Percentiles rank a stretch among this genome's conserved stretches.
These are phyloP conservation scores for Rutstroemia sydowiana DNA, from an alignment of 2,329 filamentous ascomycete genomes.

Conservation along the genomic window DNA sequence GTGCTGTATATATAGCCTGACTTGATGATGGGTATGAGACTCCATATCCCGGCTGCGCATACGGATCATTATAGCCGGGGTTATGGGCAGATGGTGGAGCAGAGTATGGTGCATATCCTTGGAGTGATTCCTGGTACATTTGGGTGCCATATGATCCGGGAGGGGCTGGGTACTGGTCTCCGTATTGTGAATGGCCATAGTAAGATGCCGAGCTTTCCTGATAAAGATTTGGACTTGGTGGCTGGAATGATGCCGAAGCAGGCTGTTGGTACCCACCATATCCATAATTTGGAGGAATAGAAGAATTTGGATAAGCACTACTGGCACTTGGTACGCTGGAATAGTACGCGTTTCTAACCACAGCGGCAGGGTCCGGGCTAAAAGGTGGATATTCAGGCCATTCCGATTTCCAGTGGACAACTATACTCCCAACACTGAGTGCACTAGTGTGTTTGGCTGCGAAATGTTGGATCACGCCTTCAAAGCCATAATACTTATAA, in stretches of 20 bases:
- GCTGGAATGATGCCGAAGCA: conserved; percentile 16
- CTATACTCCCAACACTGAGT: conserved; percentile 63
- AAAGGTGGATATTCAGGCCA: conserved; percentile 76
- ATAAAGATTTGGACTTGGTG: conserved; percentile 23
- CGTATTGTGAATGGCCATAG: conserved; percentile 31
- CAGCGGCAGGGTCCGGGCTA: conserved; percentile 46
- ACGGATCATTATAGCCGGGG: conserved; percentile 21
- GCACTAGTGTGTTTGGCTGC: conserved; percentile 70
- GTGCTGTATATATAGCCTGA: conserved; percentile 17
- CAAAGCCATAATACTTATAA: conserved; percentile 65
- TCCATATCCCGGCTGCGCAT: conserved; percentile 24
- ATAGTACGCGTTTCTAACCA: conserved; percentile 30
- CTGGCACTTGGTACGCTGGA: conserved; percentile 27
- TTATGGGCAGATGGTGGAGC: conserved; percentile 17
- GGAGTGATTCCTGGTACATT: conserved; percentile 21
- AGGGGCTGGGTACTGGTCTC: conserved; percentile 27
- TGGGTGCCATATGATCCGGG: conserved; percentile 26
- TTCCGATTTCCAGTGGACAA: conserved; percentile 73
- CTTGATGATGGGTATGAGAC: conserved; percentile 16
- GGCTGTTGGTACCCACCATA: conserved; percentile 29
- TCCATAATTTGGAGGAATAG: conserved; percentile 30
- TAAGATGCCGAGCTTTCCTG: conserved; percentile 27
- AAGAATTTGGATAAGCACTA: conserved; percentile 28
- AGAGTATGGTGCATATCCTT: conserved; percentile 19
- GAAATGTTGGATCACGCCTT: conserved; percentile 75